phyloP scores from a whole-genome alignment of 2,329 filamentous ascomycete species.

The Fusarium pilosicola region DNA sequence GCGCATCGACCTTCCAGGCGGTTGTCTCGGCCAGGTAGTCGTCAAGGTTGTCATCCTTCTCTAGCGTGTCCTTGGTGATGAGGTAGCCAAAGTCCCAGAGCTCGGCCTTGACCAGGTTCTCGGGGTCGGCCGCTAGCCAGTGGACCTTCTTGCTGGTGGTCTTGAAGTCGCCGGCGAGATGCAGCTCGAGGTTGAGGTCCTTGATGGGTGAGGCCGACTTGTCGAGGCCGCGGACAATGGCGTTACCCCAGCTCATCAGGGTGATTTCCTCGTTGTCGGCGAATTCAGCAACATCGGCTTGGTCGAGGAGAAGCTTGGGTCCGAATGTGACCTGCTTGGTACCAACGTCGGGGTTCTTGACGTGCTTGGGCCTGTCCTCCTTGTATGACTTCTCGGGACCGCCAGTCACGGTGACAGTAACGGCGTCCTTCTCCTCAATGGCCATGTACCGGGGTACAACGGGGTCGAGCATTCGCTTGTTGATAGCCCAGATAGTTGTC shows the following conservation, averaged over 20 bases:
- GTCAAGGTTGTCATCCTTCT: slow-evolving; percentile 86
- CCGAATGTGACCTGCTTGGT: slow-evolving; percentile 87
- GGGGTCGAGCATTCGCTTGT: slow-evolving; percentile 86
- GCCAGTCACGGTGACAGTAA: slow-evolving; percentile 76
- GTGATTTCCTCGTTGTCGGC: slow-evolving; percentile 90
- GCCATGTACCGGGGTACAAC: slow-evolving; percentile 79
- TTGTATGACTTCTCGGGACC: slow-evolving; percentile 69
- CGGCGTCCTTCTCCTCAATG: slow-evolving; percentile 75
- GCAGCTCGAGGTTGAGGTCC: slow-evolving; percentile 81
- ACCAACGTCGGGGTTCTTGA: slow-evolving; percentile 87
- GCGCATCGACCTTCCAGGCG: slow-evolving; percentile 76
- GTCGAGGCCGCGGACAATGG: slow-evolving; percentile 76
- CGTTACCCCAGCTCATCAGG: slow-evolving; percentile 96
- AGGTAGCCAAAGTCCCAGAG: slow-evolving; percentile 96
- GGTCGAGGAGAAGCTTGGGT: slow-evolving; percentile 81
- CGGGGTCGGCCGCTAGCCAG: slow-evolving; percentile 82
- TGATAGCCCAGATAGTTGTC: slow-evolving; percentile 77
- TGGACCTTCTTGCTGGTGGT: slow-evolving; percentile 97
- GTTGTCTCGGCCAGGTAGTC: slow-evolving; percentile 83
- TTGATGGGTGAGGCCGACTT: slow-evolving; percentile 67
- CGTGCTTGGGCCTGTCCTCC: slow-evolving; percentile 85
- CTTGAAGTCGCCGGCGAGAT: slow-evolving; percentile 93
- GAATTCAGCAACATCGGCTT: slow-evolving; percentile 85
- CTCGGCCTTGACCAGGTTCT: slow-evolving; percentile 82
- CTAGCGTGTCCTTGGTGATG: slow-evolving; percentile 93